Evolutionary conservation across 2,329 filamentous ascomycete genomes (phyloP), one percentile per base, ranked within the genome.

Genomic region (Gremmenia infestans): DNA sequence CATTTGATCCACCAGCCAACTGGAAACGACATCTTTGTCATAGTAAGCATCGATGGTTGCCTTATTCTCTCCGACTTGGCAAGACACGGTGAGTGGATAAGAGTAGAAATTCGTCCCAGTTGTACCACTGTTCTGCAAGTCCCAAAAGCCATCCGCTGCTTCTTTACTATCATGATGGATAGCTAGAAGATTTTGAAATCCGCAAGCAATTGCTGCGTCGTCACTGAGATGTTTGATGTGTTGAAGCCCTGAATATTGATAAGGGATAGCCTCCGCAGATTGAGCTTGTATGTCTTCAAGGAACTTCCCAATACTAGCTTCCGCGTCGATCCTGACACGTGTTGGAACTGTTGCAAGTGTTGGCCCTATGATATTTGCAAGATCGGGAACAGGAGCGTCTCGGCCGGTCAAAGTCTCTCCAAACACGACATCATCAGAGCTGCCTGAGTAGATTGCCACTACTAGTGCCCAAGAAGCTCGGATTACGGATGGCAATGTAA

Each of bases 251-350:
- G 49, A 47, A 35, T 60, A 52, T 40, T 60, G 49, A 37, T 55
- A 56, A n/a, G 51, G 75, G 15, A 80, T 77, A 60, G 78, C 75
- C 7, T 74, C 68, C 0, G 76, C 70, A 1, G 74, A 75, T 43
- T 74, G 69, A 32, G 74, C 67, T 32, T 81, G 78, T 2, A 81
- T 68, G 2, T 67, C 62, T 36, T 76, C 67, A 15, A 83, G 65
- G 53, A 75, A 81, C 32, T 76, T 66, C 0, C 61, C 59, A 5
- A 75, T 67, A 1, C 67, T 65, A 2, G 61, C 61, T 7, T 65
- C 65, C 3, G 67, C 59, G 17, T 67, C 65, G 23, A 73, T 56
- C 4, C 60, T 63, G 5, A 76, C 65, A 14, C 72, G 70, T 12
- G 75, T 65, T 7, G 74, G 74, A 4, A 76, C 67, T 2, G 74